A percentile compares a stretch with the other conserved stretches of the same genome.
Conservation (phyloP, 169 alveolate species). For the Plasmodium coatneyi region DNA sequence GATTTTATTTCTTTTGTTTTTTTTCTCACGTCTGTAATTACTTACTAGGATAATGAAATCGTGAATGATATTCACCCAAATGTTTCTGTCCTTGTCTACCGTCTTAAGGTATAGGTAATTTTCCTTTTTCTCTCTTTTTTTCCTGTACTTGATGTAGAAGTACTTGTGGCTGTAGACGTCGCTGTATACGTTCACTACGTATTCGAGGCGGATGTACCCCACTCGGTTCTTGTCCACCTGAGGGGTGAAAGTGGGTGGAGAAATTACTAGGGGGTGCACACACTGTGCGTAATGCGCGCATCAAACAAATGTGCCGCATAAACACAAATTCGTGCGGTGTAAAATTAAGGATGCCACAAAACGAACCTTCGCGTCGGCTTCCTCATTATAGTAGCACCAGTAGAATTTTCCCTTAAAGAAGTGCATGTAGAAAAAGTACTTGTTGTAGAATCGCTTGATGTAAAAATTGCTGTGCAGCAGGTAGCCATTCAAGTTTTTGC, state of each 20-base stretch:
- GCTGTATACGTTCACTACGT: constrained; percentile 40
- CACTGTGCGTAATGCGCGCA: background rate
- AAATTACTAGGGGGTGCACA: background rate
- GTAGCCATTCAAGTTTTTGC: constrained; percentile 48
- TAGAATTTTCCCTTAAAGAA: constrained; percentile 63
- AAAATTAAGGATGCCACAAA: background rate
- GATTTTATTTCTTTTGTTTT: constrained; percentile 40
- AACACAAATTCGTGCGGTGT: background rate
- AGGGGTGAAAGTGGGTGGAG: background rate
- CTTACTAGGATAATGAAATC: constrained; percentile 45
- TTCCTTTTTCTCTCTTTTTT: constrained; percentile 57
- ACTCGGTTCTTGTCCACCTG: constrained; percentile 62
- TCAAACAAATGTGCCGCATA: background rate
- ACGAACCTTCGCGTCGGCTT: constrained; percentile 58
- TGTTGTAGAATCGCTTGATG: constrained; percentile 46
- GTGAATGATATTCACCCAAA: constrained; percentile 60
- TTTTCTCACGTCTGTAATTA: constrained; percentile 49
- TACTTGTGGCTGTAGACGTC: constrained; percentile 59
- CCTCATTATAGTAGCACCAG: constrained; percentile 70
- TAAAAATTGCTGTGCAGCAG: constrained; percentile 52
- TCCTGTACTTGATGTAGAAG: constrained; percentile 46
- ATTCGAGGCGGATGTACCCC: constrained; percentile 46
- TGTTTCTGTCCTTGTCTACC: constrained; percentile 45
- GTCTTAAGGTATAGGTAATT: constrained; percentile 56
- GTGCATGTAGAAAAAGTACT: constrained; percentile 49